phyloP scores from a whole-genome alignment of 768 basidiomycete species.

The Trametopsis cervina region DNA sequence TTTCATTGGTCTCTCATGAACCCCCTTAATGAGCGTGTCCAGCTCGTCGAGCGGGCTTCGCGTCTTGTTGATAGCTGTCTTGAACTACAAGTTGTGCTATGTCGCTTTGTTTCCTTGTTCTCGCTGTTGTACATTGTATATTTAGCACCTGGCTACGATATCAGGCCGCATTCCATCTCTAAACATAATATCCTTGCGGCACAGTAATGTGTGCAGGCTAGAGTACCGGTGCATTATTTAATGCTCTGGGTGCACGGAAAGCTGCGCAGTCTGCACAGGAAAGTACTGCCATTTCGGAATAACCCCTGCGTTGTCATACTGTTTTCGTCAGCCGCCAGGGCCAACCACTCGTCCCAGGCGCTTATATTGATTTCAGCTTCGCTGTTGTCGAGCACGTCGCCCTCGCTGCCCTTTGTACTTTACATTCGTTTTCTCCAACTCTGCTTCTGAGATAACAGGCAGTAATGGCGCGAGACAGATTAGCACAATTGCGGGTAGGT shows the following conservation, averaged over 20 bases:
- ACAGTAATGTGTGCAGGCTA: too few species aligned
- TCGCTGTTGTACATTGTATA: not conserved
- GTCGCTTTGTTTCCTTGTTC: slow-evolving; percentile 3
- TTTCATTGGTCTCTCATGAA: slow-evolving; percentile 24
- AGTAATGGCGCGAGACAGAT: slow-evolving; percentile 23
- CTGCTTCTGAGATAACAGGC: slow-evolving; percentile 10
- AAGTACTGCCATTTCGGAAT: too few species aligned
- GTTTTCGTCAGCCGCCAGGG: not conserved
- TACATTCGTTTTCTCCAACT: slow-evolving; percentile 16
- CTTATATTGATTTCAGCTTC: not conserved
- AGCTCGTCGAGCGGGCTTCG: too few species aligned
- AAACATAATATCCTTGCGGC: too few species aligned
- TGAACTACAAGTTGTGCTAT: not conserved
- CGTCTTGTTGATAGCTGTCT: not conserved
- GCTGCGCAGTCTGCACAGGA: too few species aligned
- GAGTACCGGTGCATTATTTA: too few species aligned
- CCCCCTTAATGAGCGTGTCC: not conserved
- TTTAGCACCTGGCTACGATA: too few species aligned
- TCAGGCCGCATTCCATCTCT: too few species aligned
- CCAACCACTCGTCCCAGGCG: not conserved
- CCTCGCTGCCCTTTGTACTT: slow-evolving; percentile 9
- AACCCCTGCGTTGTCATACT: not conserved
- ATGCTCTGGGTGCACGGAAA: too few species aligned
- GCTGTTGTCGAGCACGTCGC: slow-evolving; percentile 3
- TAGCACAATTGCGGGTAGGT: slow-evolving; percentile 24